These are phyloP conservation scores for Amphibolis antarctica DNA, from an alignment of 106 monocot genomes.

Conservation along the genomic window DNA sequence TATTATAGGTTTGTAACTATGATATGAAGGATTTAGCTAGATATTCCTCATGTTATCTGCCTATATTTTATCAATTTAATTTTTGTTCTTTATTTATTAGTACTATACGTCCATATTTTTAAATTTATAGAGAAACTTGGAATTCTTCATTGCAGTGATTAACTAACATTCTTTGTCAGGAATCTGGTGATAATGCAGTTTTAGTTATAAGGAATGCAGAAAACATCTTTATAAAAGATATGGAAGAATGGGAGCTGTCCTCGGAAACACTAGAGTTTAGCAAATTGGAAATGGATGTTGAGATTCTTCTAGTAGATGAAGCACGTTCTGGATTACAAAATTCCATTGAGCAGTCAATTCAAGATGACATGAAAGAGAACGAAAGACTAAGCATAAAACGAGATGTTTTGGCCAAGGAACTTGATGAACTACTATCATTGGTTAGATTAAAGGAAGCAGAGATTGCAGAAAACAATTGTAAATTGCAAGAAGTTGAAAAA, in stretches of 20 bases:
- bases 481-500: constrained; percentile 56
- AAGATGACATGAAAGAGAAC: constrained; percentile 61
- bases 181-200: constrained; percentile 57
- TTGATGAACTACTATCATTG: constrained; percentile 49
- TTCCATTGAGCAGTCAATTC: constrained; percentile 52
- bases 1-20: too few relatives aligned
- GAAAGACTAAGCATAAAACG: constrained; percentile 44
- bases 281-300: constrained; percentile 47
- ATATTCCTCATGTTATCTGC: too few relatives aligned
- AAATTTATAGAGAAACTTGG: too few relatives aligned
- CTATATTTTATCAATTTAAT: too few relatives aligned
- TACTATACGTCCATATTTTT: too few relatives aligned
- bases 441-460: constrained; percentile 76
- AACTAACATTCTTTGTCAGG: constrained; percentile 21
- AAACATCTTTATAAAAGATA: constrained; percentile 39
- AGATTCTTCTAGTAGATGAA: constrained; percentile 48
- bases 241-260: constrained; percentile 55
- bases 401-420: constrained; percentile 45
- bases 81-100: too few relatives aligned
- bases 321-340: constrained; percentile 43
- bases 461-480: constrained; percentile 54
- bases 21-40: too few relatives aligned
- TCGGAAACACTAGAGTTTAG: constrained; percentile 54
- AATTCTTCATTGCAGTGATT: too few relatives aligned
- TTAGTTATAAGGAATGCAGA: constrained; percentile 39